phyloP scores from a whole-genome alignment of 2,329 filamentous ascomycete genomes.

The Fusarium mexicanum region DNA sequence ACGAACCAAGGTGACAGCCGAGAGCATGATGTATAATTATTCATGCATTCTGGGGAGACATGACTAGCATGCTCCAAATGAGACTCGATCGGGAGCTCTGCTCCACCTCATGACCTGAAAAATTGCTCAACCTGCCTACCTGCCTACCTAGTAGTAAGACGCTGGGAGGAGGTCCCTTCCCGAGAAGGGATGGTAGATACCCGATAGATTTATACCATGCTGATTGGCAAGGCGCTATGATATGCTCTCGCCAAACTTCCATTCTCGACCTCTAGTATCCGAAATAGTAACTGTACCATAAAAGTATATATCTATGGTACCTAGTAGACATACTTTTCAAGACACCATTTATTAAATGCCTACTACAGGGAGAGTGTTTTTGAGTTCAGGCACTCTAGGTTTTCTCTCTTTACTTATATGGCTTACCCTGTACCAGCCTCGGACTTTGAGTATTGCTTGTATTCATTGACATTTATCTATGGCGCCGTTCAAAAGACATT shows the following conservation, averaged over 20 bases:
- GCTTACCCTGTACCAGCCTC: not conserved
- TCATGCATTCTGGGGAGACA: not conserved
- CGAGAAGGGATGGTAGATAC: not conserved
- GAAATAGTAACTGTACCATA: not conserved
- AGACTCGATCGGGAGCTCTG: not conserved
- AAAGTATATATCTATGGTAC: not conserved
- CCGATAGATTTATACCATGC: not conserved
- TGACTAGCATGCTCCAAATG: not conserved
- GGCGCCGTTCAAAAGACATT: not conserved
- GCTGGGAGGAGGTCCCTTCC: not conserved
- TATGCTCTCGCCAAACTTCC: not conserved
- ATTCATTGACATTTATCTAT: not conserved
- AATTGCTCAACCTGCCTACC: not conserved
- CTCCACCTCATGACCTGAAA: not conserved
- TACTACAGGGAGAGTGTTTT: not conserved
- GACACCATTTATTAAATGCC: not conserved
- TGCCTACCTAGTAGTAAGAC: not conserved
- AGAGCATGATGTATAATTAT: not conserved
- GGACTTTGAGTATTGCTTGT: not conserved
- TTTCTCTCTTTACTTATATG: not conserved
- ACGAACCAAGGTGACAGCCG: not conserved
- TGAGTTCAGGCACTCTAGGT: not conserved
- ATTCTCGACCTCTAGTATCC: not conserved
- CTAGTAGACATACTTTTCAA: not conserved
- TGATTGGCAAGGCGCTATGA: not conserved